Evolutionary conservation across 306 rosid species (phyloP).

Genomic region (Vachellia collinsii): DNA sequence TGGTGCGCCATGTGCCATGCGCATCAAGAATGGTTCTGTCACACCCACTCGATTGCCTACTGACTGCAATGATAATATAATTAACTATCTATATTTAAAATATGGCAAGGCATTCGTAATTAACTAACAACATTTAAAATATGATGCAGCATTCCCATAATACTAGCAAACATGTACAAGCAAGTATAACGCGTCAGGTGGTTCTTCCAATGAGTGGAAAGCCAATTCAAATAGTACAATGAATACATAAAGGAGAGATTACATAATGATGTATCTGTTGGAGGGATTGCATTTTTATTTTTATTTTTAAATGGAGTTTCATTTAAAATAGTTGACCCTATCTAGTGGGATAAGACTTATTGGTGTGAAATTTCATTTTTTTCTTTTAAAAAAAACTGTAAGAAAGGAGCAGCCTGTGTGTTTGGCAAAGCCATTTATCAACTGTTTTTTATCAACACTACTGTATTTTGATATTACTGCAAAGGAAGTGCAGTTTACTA

Average conservation of each 20-base stretch:
- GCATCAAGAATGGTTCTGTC: slow-evolving; percentile 91
- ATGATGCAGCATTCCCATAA: slow-evolving; percentile 25
- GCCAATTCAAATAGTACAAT: slow-evolving; percentile 19
- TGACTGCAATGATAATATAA: slow-evolving; percentile 59
- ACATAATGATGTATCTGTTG: slow-evolving; percentile 20
- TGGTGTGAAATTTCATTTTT: neutral
- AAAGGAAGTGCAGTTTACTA: neutral
- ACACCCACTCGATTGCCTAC: slow-evolving; percentile 96
- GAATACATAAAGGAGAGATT: neutral
- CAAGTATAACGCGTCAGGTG: slow-evolving; percentile 5
- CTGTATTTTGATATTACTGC: neutral
- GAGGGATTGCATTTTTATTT: neutral
- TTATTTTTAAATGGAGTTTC: too few relatives aligned
- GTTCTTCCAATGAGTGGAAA: slow-evolving; percentile 14
- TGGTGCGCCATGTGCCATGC: slow-evolving; percentile 96
- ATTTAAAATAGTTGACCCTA: too few relatives aligned
- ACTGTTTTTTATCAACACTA: neutral
- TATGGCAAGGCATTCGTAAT: slow-evolving; percentile 1
- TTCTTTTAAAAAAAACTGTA: neutral
- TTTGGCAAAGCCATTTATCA: neutral
- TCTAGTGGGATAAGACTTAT: too few relatives aligned
- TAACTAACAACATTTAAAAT: slow-evolving; percentile 27
- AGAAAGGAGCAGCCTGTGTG: neutral
- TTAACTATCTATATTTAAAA: slow-evolving; percentile 26
- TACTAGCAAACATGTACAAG: slow-evolving; percentile 19